Percentiles rank a stretch among this genome's conserved stretches.
Evolutionary conservation across 768 basidiomycete species (phyloP).

Genomic region (Omphalotus guepiniiformis): DNA sequence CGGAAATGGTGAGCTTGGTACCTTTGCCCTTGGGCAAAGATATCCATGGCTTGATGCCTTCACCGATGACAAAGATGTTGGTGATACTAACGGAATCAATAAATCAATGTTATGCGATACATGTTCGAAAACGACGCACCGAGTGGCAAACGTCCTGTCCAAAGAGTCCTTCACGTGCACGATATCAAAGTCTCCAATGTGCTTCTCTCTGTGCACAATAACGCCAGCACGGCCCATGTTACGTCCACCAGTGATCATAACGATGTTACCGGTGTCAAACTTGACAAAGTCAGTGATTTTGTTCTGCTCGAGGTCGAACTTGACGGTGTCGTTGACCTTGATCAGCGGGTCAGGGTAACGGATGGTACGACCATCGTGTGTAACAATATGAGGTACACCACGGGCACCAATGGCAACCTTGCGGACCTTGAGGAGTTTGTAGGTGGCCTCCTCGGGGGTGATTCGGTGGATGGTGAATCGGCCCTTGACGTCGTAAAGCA

Average conservation of each 20-base stretch:
- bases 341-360: slow-evolving; percentile 97
- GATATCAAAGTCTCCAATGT: slow-evolving; percentile 97
- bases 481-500: slow-evolving; percentile 98
- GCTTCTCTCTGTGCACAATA: slow-evolving; percentile 95
- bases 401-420: slow-evolving; percentile 88
- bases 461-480: slow-evolving; percentile 99
- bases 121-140: slow-evolving; percentile 60
- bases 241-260: slow-evolving; percentile 97
- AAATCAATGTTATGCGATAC: background rate
- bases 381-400: slow-evolving; percentile 95
- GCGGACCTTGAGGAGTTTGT: slow-evolving; percentile 95
- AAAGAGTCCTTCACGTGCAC: slow-evolving; percentile 95
- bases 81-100: slow-evolving; percentile 56
- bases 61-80: slow-evolving; percentile 98
- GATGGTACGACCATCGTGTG: slow-evolving; percentile 99
- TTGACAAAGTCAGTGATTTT: slow-evolving; percentile 92
- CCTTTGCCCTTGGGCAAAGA: slow-evolving; percentile 98
- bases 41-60: slow-evolving; percentile 94
- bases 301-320: slow-evolving; percentile 91
- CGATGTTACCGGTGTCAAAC: slow-evolving; percentile 97
- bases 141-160: slow-evolving; percentile 95
- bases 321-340: slow-evolving; percentile 96
- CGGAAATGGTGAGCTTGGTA: slow-evolving; percentile 94
- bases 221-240: slow-evolving; percentile 99
- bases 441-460: slow-evolving; percentile 93